Evolutionary conservation across 345 rosid species (phyloP), one percentile per base, ranked within the genome.

Genomic region (Raphanus sativus): DNA sequence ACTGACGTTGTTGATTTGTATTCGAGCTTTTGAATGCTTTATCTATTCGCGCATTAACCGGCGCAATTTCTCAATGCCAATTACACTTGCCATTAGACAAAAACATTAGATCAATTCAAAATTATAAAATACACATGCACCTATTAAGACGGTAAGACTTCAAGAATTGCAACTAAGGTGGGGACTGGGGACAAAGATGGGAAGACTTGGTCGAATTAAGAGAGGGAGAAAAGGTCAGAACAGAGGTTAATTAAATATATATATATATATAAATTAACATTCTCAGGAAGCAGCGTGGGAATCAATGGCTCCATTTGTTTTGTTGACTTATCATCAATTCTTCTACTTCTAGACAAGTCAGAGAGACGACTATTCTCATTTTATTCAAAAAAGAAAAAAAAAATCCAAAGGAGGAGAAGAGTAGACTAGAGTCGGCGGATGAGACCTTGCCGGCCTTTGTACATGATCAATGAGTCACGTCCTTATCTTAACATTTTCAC

Each of bases 281-380:
- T 73, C 28, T 60, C 70, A 54, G 65, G 82, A 79, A 62, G 66
- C 65, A 55, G 42, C 82, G 78, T 79, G 82, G 82, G 82, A 73
- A 73, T 67, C 77, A 63, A 62, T 73, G 82, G 78, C 75, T 79
- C 50, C 50, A n/a, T 38, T 66, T 30, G 1, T 71, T 65, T 58
- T 50, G 40, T 78, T 78, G 55, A 71, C 73, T 78, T 72, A 56
- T 71, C 77, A 28, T 60, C 55, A 10, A 33, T 33, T 33, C 7
- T 40, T 50, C 17, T 40, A 10, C 52, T 79, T 52, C 56, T 17
- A 71, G 81, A 78, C 60, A 73, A 73, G 78, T 73, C 78, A 74
- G 75, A 69, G 82, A 38, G 65, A 68, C 29, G 82, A 79, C 82
- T 67, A 62, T 68, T 73, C 78, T n/a, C 25, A 5, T 66, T 67